A percentile compares a stretch with the other conserved stretches of the same genome.
These are phyloP conservation scores for Amanita polypyramis DNA, from an alignment of 768 basidiomycete species.

Conservation along the genomic window DNA sequence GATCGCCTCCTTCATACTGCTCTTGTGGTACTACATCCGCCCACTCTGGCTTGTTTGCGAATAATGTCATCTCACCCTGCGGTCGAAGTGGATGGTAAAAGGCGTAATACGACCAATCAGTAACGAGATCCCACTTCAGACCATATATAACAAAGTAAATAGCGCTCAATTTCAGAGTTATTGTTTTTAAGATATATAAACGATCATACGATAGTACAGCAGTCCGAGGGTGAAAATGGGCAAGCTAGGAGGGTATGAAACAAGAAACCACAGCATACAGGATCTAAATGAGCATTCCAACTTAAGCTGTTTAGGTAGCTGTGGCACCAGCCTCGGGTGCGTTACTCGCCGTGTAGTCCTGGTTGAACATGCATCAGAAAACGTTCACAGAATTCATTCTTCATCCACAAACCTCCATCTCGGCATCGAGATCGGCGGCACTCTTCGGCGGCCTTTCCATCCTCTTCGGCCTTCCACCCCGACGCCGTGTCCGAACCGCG, in stretches of 20 bases:
- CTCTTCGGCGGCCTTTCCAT: conserved; percentile 64
- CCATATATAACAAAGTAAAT: too few relatives aligned
- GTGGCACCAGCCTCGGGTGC: conserved; percentile 19
- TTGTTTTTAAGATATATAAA: background rate
- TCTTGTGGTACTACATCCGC: conserved; percentile 66
- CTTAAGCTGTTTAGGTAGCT: conserved; percentile 13
- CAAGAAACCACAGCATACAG: conserved; percentile 9
- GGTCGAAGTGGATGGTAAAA: background rate
- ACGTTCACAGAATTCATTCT: background rate
- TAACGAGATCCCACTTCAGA: background rate
- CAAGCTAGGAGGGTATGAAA: conserved; percentile 9
- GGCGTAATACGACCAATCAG: background rate
- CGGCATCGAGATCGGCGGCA: conserved; percentile 88
- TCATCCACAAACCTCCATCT: conserved; percentile 74
- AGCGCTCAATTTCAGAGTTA: too few relatives aligned
- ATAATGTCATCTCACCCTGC: conserved; percentile 23
- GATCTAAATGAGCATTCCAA: conserved; percentile 9
- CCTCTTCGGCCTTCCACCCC: conserved; percentile 33
- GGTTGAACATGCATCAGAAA: background rate
- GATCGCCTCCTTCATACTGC: conserved; percentile 70
- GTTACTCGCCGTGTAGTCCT: conserved; percentile 65
- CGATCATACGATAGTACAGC: conserved; percentile 8
- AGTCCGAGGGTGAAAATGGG: conserved; percentile 7
- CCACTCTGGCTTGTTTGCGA: conserved; percentile 66
- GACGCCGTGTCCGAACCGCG: conserved; percentile 30